Evolutionary conservation across 805 yeast species (phyloP), one percentile per base, ranked within the genome.

Genomic region (Yamadazyma takamatsuzukensis): DNA sequence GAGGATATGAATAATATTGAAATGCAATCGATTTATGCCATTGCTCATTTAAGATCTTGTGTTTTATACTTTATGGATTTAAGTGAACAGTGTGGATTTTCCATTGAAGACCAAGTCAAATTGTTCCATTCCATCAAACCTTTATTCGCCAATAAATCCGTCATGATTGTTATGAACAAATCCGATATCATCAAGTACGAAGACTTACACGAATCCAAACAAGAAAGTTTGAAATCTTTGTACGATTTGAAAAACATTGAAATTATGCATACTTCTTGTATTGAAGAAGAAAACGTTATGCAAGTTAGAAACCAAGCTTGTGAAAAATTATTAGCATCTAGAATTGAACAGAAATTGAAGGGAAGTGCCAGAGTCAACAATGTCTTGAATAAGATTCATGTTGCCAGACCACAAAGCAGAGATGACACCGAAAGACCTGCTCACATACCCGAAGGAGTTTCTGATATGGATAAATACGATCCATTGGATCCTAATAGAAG

Each of bases 1-100:
- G 99, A 93, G 64, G 98, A 93, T 60, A 93, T 93, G 99, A 93
- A 93, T 72, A 93, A 93, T 66, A 93, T 93, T 62, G 99, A 93
- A 71, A 93, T 93, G 98, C 99, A 93, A 70, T 84, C 95, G 31
- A 93, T 93, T 54, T 93, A 93, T 54, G 98, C 98, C 41, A 88
- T 93, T 72, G 98, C 98, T 21, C 98, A 93, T 65, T 77, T 93
- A 62, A 79, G 97, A 59, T 89, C 97, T 18, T 86, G 97, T 61
- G 96, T 93, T 27, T 66, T 93, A 54, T 93, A 93, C 69, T 93
- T 93, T 58, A 93, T 93, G 98, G 99, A 93, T 72, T 74, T 90
- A 49, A 85, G 96, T 21, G 99, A 93, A 71, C 97, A 90, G 74
- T 93, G 99, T 78, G 99, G 99, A 30, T 93, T 90, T 70, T 80